Percentiles rank a stretch among this genome's conserved stretches.
Conservation (phyloP, 140 eudicot species). For the Flaveria floridana region DNA sequence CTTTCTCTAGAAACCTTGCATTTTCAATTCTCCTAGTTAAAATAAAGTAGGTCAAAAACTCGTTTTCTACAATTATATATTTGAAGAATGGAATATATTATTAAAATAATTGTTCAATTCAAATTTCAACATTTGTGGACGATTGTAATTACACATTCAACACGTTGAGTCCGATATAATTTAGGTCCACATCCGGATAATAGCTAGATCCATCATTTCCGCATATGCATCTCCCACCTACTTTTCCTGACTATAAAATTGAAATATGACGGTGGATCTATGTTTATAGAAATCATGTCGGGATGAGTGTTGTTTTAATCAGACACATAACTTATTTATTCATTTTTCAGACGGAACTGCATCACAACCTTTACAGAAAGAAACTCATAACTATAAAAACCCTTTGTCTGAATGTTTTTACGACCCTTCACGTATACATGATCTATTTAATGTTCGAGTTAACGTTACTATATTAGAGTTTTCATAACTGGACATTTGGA, state of each 20-base stretch:
- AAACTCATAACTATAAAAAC: no score
- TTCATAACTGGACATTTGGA: no score
- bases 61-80: background rate
- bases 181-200: background rate
- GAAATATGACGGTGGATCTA: background rate
- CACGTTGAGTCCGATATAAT: slow-evolving; percentile 4
- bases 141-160: background rate
- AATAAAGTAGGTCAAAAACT: background rate
- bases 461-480: no score
- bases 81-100: background rate
- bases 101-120: background rate
- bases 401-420: no score
- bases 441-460: no score
- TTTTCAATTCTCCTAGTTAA: background rate
- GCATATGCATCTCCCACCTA: slow-evolving; percentile 16
- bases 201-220: background rate
- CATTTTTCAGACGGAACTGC: no score
- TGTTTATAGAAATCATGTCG: background rate
- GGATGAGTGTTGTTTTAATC: no score
- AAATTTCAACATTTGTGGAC: slow-evolving; percentile 26
- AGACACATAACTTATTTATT: no score
- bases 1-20: background rate
- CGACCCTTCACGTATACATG: no score
- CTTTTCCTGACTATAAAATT: background rate
- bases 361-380: no score